Conservation (phyloP, 352 stramenopile genomes). For the Phytopythium ostracodes region DNA sequence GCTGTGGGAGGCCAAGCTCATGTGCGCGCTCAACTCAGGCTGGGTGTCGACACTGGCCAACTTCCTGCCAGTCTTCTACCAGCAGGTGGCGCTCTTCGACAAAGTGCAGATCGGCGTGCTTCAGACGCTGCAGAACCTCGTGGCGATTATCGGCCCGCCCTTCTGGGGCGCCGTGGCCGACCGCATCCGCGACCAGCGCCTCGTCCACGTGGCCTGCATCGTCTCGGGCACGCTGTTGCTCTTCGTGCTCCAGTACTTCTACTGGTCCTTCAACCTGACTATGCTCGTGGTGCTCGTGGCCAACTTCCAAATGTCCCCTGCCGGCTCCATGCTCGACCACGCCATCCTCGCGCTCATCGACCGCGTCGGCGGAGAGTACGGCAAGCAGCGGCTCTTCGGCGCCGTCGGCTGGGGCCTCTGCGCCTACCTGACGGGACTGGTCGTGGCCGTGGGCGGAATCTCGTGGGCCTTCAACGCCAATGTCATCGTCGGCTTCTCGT, state of each 20-base stretch:
- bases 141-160: constrained; percentile 60
- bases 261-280: constrained; percentile 46
- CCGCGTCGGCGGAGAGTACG: constrained; percentile 72
- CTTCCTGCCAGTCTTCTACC: constrained; percentile 73
- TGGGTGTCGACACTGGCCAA: constrained; percentile 68
- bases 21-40: constrained; percentile 67
- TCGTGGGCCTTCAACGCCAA: constrained; percentile 78
- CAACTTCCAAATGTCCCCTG: constrained; percentile 63
- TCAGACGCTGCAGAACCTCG: constrained; percentile 64
- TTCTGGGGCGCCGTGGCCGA: constrained; percentile 75
- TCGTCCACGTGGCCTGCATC: constrained; percentile 61
- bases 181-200: constrained; percentile 53
- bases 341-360: constrained; percentile 62
- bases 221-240: constrained; percentile 52
- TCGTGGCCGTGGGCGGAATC: constrained; percentile 56
- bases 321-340: constrained; percentile 66
- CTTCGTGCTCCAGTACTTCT: constrained; percentile 51
- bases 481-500: constrained; percentile 40
- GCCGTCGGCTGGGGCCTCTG: constrained; percentile 60
- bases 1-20: constrained; percentile 68
- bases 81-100: constrained; percentile 55
- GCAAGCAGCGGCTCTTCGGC: constrained; percentile 79
- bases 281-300: constrained; percentile 46
- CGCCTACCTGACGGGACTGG: constrained; percentile 66
- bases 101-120: constrained; percentile 78